Base-by-base conservation (phyloP, 352 stramenopile species). In the Stephanocyclus meneghinianus region DNA sequence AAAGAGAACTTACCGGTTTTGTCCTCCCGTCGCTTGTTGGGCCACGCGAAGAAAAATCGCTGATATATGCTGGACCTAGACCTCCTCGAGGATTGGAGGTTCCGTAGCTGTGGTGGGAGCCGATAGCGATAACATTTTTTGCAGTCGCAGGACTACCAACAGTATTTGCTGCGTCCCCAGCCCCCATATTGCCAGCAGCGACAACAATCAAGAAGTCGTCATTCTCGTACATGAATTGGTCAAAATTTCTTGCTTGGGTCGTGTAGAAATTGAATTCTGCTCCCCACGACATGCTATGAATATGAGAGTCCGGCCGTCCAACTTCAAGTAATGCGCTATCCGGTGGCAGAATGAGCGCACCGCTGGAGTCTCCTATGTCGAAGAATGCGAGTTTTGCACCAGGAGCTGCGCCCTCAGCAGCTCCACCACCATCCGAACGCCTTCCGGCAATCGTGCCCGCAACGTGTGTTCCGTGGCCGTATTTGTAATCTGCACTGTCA, bases 21-120 rank as follows among this genome's bases (percentile, higher is more conserved):
- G 85, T 91, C 26, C 87, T 64, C 2, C 71, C 64, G 64, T 92
- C 87, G 45, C 51, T 50, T 26, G 87, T 88, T 8, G 87, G 87
- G 15, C 87, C 87, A 18, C 76, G 32, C 26, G 56, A 83, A 29
- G 78, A 86, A 45, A 83, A 88, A 37, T 78, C 66, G 16, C 78
- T 73, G 11, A 88, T 48, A 64, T 79, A 80, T 50, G 55, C 68
- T 11, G 64, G 57, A 30, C 78, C 78, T 16, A 71, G 47, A 11
- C 62, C 57, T 9, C 59, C 56, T 35, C 7, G 13, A 15, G 69
- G 50, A 13, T 18, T 60, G 37, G 47, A 62, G 42, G 42, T 29
- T 37, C 65, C 74, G 18, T 18, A 57, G 42, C 50, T 83, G 26
- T 81, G 66, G 51, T 73, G 71, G n/a, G 77, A 61, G 44, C 82